Evolutionary conservation across 306 rosid genomes (phyloP).

Genomic region (Medicago arabica): DNA sequence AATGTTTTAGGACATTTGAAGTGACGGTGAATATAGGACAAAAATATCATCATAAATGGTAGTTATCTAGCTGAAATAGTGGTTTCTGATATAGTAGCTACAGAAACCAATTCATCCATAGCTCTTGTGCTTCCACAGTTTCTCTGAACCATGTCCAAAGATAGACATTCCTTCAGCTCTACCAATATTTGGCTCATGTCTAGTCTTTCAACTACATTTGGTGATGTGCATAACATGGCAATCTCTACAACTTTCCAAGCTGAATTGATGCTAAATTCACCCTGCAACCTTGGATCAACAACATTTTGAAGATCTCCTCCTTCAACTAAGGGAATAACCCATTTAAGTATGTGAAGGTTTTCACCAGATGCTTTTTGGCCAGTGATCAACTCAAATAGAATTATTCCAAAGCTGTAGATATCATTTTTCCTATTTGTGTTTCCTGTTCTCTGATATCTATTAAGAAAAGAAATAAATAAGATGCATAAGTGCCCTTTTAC

Average conservation of each 20-base stretch:
- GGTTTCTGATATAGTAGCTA: neutral
- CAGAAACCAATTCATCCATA: neutral
- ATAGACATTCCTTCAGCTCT: neutral
- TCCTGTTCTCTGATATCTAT: neutral
- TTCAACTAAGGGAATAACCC: slow-evolving; percentile 40
- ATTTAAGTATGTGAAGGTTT: slow-evolving; percentile 30
- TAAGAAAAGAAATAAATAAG: neutral
- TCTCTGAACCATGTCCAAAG: neutral
- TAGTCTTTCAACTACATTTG: slow-evolving; percentile 33
- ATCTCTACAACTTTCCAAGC: slow-evolving; percentile 42
- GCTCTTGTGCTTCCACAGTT: neutral
- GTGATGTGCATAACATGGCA: slow-evolving; percentile 35
- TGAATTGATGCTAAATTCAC: slow-evolving; percentile 32
- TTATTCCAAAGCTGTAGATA: slow-evolving; percentile 39
- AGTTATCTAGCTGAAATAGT: slow-evolving; percentile 15
- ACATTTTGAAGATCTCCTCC: slow-evolving; percentile 21
- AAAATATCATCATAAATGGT: too few relatives aligned
- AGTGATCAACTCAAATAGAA: slow-evolving; percentile 49
- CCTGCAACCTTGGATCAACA: slow-evolving; percentile 36
- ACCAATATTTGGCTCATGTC: slow-evolving; percentile 40
- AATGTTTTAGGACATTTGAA: too few relatives aligned
- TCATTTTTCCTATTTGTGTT: neutral
- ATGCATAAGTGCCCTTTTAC: neutral
- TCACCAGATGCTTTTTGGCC: slow-evolving; percentile 11
- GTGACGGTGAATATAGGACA: too few relatives aligned